These are phyloP conservation scores for Zoysia japonica DNA, from an alignment of 176 grass and related monocot genomes.

Conservation along the genomic window DNA sequence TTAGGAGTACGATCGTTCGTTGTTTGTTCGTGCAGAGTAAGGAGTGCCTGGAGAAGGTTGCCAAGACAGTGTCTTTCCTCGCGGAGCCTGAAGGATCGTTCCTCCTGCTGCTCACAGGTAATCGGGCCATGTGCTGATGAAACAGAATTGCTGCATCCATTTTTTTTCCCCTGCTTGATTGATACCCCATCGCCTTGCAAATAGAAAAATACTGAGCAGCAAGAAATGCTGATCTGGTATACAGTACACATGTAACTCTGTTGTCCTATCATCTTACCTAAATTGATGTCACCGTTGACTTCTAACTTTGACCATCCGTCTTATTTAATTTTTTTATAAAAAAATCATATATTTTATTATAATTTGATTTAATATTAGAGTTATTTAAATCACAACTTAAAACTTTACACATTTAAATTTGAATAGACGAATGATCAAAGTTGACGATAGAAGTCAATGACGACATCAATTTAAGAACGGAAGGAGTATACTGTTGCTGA, in stretches of 20 bases:
- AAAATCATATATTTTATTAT: no score
- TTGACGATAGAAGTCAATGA: no score
- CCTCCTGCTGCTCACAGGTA: conserved; percentile 85
- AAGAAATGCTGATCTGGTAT: background rate
- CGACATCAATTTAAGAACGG: no score
- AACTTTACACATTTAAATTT: no score
- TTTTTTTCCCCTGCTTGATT: background rate
- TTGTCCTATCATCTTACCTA: background rate
- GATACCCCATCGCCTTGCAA: background rate
- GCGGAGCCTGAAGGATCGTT: conserved; percentile 56
- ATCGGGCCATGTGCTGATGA: background rate
- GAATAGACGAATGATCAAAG: no score
- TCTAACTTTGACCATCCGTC: no score
- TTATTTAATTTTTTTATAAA: no score
- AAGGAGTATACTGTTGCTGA: background rate
- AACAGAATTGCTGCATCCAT: background rate
- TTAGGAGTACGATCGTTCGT: background rate
- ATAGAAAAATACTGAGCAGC: background rate
- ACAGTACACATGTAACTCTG: background rate
- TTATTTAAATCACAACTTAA: no score
- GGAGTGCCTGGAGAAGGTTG: conserved; percentile 95
- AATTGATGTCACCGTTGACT: no score
- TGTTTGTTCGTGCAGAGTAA: conserved; percentile 55
- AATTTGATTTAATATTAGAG: no score
- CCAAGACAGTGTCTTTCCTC: conserved; percentile 82